Evolutionary conservation across 345 rosid genomes (phyloP).

Genomic region (Rhodamnia argentea): DNA sequence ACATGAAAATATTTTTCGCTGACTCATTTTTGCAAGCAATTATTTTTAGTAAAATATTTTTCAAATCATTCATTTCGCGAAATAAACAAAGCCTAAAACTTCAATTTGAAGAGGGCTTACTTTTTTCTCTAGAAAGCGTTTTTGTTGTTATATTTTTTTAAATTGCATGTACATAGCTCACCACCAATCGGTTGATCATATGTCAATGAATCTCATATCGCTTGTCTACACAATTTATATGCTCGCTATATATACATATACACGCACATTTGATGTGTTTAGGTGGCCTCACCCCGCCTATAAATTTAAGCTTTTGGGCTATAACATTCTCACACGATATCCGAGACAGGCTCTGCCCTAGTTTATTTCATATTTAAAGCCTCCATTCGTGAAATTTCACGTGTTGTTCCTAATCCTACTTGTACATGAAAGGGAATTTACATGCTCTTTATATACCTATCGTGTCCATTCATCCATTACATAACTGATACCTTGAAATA

Average conservation of each 20-base stretch:
- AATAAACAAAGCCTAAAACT: background rate
- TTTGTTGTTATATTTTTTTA: background rate
- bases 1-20: too few species aligned
- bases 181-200: background rate
- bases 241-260: accelerated
- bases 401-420: background rate
- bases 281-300: background rate
- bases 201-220: background rate
- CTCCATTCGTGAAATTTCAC: background rate
- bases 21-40: too few species aligned
- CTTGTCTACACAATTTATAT: background rate
- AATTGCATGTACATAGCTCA: background rate
- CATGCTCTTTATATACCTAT: background rate
- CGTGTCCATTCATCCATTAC: background rate
- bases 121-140: background rate
- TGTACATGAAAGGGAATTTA: background rate
- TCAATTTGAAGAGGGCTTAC: too few species aligned
- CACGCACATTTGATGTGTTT: too few species aligned
- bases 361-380: background rate
- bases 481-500: background rate
- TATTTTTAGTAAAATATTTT: too few species aligned
- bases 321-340: background rate
- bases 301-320: background rate
- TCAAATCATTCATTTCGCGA: too few species aligned
- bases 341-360: accelerated